phyloP scores from a whole-genome alignment of 352 stramenopile genomes.

The Globisporangium irregulare region DNA sequence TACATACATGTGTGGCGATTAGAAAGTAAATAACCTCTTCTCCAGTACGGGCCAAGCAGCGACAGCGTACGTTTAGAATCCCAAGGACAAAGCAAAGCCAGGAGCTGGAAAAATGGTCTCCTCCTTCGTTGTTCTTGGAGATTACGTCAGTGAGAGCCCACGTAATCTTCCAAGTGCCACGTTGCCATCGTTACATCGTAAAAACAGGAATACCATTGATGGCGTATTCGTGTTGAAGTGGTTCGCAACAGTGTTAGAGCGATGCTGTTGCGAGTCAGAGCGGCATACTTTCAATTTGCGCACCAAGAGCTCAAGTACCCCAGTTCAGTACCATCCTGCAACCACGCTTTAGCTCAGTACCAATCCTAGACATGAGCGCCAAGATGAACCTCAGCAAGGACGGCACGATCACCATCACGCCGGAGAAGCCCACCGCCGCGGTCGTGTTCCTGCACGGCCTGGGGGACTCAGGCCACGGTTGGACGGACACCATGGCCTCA shows the following conservation, averaged over 20 bases:
- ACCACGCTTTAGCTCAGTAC: not conserved
- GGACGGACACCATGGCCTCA: not conserved
- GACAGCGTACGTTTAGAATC: not conserved
- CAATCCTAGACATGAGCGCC: not conserved
- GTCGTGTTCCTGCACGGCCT: not conserved
- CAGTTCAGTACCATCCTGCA: not conserved
- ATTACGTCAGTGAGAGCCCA: not conserved
- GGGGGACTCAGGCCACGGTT: not conserved
- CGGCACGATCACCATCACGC: slow-evolving; percentile 27
- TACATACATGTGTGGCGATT: not conserved
- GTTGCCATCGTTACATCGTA: not conserved
- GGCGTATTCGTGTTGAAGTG: not conserved
- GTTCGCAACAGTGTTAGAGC: not conserved
- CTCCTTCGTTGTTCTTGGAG: not conserved
- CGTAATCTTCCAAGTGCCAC: not conserved
- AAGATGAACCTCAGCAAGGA: slow-evolving; percentile 22
- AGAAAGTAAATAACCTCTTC: not conserved
- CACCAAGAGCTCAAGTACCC: not conserved
- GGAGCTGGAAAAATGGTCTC: not conserved
- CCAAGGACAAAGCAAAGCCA: not conserved
- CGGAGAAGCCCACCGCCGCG: slow-evolving; percentile 33
- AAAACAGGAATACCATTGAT: not conserved
- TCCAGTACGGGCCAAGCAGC: not conserved
- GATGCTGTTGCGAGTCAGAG: too few relatives aligned
- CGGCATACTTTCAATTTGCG: not conserved